Percentiles rank a stretch among this genome's conserved stretches.
These are phyloP conservation scores for Mediolabrus comicus DNA, from an alignment of 108 stramenopile species.

Conservation along the genomic window DNA sequence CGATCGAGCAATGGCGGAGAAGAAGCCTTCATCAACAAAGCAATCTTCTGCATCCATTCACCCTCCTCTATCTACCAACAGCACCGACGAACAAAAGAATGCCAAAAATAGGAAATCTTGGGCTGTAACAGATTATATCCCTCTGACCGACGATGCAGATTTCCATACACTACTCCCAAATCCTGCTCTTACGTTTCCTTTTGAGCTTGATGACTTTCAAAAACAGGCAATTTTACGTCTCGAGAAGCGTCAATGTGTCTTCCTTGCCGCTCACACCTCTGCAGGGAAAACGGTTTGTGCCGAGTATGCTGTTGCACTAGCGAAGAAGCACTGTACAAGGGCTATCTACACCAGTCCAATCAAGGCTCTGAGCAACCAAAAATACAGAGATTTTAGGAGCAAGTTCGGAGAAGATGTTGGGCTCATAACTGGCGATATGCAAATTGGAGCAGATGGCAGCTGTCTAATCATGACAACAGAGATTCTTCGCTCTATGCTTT, in stretches of 20 bases:
- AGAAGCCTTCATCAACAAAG: constrained; percentile 11
- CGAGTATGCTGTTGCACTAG: constrained; percentile 90
- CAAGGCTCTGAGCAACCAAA: constrained; percentile 94
- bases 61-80: constrained; percentile 18
- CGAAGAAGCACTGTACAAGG: constrained; percentile 70
- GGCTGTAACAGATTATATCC: constrained; percentile 71
- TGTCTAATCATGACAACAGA: constrained; percentile 97
- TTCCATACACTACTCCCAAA: constrained; percentile 70
- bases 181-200: constrained; percentile 69
- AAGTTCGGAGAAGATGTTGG: constrained; percentile 87
- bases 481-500: constrained; percentile 88
- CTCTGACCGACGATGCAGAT: constrained; percentile 58
- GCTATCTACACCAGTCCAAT: constrained; percentile 93
- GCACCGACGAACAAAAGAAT: constrained; percentile 21
- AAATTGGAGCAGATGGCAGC: constrained; percentile 70
- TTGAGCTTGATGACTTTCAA: constrained; percentile 89
- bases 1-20: constrained; percentile 11
- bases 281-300: constrained; percentile 95
- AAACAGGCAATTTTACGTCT: constrained; percentile 87
- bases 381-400: constrained; percentile 89
- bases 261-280: constrained; percentile 94
- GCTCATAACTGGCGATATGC: constrained; percentile 87
- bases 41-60: constrained; percentile 36
- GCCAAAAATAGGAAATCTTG: constrained; percentile 68
- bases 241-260: constrained; percentile 82